phyloP scores from a whole-genome alignment of 441 rosid species.

The Melastoma candidum region DNA sequence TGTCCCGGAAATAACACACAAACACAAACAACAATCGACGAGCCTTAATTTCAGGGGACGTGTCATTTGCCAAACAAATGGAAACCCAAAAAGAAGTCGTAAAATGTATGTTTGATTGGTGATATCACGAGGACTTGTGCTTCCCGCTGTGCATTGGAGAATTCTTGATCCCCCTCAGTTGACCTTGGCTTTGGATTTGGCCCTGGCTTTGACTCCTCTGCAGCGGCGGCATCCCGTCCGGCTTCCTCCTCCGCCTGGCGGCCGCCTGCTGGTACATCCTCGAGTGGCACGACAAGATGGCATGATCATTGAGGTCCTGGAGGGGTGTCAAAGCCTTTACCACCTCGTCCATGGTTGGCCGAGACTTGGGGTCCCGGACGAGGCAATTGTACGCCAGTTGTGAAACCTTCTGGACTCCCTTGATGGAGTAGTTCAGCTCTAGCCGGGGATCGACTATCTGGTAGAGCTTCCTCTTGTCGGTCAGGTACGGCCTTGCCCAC shows the following conservation, averaged over 20 bases:
- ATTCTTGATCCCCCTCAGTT: too few relatives aligned
- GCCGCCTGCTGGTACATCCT: constrained; percentile 46
- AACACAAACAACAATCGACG: too few relatives aligned
- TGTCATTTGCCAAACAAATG: too few relatives aligned
- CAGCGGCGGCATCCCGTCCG: constrained; percentile 28
- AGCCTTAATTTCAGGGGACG: too few relatives aligned
- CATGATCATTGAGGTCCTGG: constrained; percentile 58
- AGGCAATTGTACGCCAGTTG: constrained; percentile 57
- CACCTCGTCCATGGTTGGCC: constrained; percentile 63
- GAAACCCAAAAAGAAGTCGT: too few relatives aligned
- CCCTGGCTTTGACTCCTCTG: too few relatives aligned
- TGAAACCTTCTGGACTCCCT: constrained; percentile 61
- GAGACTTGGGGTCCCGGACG: constrained; percentile 48
- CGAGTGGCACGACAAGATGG: constrained; percentile 41
- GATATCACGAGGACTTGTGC: too few relatives aligned
- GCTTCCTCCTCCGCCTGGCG: constrained; percentile 45
- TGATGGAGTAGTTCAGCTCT: constrained; percentile 58
- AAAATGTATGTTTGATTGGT: too few relatives aligned
- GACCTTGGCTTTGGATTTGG: too few relatives aligned
- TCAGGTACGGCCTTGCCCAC: constrained; percentile 40
- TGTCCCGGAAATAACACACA: too few relatives aligned
- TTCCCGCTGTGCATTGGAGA: too few relatives aligned
- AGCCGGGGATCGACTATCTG: constrained; percentile 39
- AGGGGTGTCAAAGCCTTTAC: constrained; percentile 52
- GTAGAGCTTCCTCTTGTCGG: constrained; percentile 37